These are phyloP conservation scores for Leucogyrophana mollusca DNA, from an alignment of 768 basidiomycete genomes.

Conservation along the genomic window DNA sequence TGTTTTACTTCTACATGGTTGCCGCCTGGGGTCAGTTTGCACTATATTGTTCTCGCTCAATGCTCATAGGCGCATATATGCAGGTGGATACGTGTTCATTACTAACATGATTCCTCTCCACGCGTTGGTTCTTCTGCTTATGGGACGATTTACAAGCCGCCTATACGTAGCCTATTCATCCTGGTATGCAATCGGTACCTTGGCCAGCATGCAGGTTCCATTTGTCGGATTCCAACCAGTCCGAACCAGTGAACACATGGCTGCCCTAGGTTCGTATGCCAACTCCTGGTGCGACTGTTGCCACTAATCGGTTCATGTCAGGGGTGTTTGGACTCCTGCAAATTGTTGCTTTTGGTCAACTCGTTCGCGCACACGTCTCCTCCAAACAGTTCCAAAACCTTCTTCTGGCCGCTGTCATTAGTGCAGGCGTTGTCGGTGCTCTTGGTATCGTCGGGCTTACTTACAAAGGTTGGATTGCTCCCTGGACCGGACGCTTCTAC, in stretches of 20 bases:
- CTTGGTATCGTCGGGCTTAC: slow-evolving; percentile 78
- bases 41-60: not conserved
- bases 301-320: slow-evolving; percentile 28
- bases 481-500: slow-evolving; percentile 99
- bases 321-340: slow-evolving; percentile 96
- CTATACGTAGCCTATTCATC: slow-evolving; percentile 95
- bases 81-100: slow-evolving; percentile 98
- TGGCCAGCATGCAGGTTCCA: slow-evolving; percentile 98
- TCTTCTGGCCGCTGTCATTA: slow-evolving; percentile 66
- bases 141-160: slow-evolving; percentile 92
- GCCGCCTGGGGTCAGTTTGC: slow-evolving; percentile 90
- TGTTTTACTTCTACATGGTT: slow-evolving; percentile 99
- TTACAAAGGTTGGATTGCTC: slow-evolving; percentile 93
- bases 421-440: slow-evolving; percentile 69
- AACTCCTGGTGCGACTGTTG: not conserved
- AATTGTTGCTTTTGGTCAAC: slow-evolving; percentile 89
- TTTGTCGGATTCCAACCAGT: slow-evolving; percentile 99
- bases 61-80: not conserved
- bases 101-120: slow-evolving; percentile 99
- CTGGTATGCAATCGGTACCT: slow-evolving; percentile 97
- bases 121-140: slow-evolving; percentile 89
- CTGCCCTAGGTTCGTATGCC: slow-evolving; percentile 72
- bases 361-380: slow-evolving; percentile 85
- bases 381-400: slow-evolving; percentile 90
- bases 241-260: slow-evolving; percentile 97